Conservation (phyloP, 495 filamentous ascomycete species). For the Acidiella bohemica region DNA sequence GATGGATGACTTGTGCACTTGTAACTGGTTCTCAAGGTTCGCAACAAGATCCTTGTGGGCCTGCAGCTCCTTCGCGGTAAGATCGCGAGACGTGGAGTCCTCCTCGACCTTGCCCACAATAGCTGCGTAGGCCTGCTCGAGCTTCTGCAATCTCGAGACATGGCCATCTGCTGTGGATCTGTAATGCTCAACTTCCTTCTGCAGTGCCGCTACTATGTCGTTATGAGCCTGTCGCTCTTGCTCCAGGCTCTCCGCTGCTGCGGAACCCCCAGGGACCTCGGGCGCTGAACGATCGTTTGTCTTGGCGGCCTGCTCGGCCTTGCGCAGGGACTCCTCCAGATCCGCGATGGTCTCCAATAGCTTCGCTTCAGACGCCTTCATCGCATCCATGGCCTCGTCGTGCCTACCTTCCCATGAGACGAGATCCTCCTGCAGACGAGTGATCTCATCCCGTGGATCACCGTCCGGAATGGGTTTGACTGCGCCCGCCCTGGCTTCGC, state of each 20-base stretch:
- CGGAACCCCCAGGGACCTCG: conserved; percentile 24
- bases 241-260: conserved; percentile 33
- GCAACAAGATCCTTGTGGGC: conserved; percentile 32
- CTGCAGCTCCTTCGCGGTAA: conserved; percentile 31
- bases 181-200: conserved; percentile 65
- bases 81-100: conserved; percentile 31
- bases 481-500: conserved; percentile 14
- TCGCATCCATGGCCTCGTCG: conserved; percentile 49
- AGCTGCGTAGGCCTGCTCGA: conserved; percentile 34
- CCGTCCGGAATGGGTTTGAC: conserved; percentile 19
- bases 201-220: conserved; percentile 51
- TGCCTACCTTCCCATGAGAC: conserved; percentile 64
- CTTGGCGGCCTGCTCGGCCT: conserved; percentile 36
- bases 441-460: conserved; percentile 49
- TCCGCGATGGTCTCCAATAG: conserved; percentile 58
- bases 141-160: conserved; percentile 30
- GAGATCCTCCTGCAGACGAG: conserved; percentile 62
- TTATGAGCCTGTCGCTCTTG: conserved; percentile 46
- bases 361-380: conserved; percentile 60
- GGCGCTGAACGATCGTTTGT: not conserved
- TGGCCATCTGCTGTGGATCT: conserved; percentile 41
- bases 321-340: conserved; percentile 47
- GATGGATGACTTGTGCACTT: conserved; percentile 41
- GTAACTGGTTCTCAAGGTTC: conserved; percentile 33
- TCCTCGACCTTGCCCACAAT: conserved; percentile 38